Conservation (phyloP, 1,284 basidiomycete species). For the Ustilago crameri region DNA sequence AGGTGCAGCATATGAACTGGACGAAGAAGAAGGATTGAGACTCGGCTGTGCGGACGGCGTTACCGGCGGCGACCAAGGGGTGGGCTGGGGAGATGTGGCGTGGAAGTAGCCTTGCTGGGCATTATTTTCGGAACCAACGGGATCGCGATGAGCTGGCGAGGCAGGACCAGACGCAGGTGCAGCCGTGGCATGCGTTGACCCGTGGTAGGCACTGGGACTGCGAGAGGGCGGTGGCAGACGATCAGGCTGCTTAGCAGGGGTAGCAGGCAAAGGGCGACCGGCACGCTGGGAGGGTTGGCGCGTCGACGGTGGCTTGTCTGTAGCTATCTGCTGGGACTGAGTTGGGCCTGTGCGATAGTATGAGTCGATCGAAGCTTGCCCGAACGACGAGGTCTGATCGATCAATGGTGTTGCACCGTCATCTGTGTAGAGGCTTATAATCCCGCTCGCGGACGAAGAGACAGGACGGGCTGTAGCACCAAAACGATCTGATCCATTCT, state of each 20-base stretch:
- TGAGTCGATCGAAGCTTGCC: slow-evolving; percentile 1
- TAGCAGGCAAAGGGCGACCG: slow-evolving; percentile 35
- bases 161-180: slow-evolving; percentile 1
- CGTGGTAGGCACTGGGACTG: slow-evolving; percentile 11
- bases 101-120: slow-evolving; percentile 31
- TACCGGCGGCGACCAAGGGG: slow-evolving; percentile 28
- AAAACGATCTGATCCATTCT: neutral
- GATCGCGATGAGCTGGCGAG: slow-evolving; percentile 12
- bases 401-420: slow-evolving; percentile 19
- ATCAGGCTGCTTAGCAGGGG: slow-evolving; percentile 15
- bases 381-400: slow-evolving; percentile 18
- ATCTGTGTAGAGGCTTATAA: slow-evolving; percentile 53
- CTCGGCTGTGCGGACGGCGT: slow-evolving; percentile 28
- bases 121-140: slow-evolving; percentile 4
- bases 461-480: slow-evolving; percentile 25
- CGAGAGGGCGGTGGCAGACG: slow-evolving; percentile 4
- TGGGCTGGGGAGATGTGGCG: slow-evolving; percentile 26
- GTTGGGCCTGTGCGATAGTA: neutral
- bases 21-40: slow-evolving; percentile 15
- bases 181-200: neutral
- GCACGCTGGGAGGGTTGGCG: slow-evolving; percentile 26
- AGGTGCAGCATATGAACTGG: slow-evolving; percentile 23
- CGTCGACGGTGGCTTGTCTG: slow-evolving; percentile 2
- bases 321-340: neutral
- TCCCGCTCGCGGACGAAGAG: slow-evolving; percentile 48